Evolutionary conservation across 2,329 filamentous ascomycete species (phyloP).

Genomic region (Sclerotinia sclerotiorum): DNA sequence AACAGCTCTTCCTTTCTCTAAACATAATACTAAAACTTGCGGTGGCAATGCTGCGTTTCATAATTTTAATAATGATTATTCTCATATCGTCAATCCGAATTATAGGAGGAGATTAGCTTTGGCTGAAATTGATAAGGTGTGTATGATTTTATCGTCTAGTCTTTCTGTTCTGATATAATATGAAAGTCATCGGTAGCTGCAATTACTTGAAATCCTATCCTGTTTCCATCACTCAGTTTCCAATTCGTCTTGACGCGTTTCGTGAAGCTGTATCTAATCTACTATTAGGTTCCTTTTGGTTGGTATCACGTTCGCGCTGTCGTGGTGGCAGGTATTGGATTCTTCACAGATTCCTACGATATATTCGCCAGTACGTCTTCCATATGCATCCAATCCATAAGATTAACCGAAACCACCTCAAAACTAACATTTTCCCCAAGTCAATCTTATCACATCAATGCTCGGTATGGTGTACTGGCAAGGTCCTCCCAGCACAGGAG

Average conservation of each 20-base stretch:
- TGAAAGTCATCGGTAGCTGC: background rate
- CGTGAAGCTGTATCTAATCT: background rate
- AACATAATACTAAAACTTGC: conserved; percentile 44
- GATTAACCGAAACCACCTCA: too few species aligned
- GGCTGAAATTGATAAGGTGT: conserved; percentile 51
- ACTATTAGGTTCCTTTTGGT: conserved; percentile 57
- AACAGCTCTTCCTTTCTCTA: conserved; percentile 29
- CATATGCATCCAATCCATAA: too few species aligned
- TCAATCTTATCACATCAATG: conserved; percentile 70
- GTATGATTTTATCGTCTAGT: conserved; percentile 56
- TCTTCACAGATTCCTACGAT: conserved; percentile 80
- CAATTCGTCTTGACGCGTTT: background rate
- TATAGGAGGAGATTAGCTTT: conserved; percentile 72
- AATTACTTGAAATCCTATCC: conserved; percentile 22
- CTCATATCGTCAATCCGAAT: conserved; percentile 69
- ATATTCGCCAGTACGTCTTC: conserved; percentile 67
- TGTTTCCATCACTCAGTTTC: background rate
- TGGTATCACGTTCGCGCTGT: conserved; percentile 74
- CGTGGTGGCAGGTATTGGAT: conserved; percentile 75
- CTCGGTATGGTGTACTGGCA: conserved; percentile 77
- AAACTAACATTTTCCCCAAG: background rate
- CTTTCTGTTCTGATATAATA: background rate
- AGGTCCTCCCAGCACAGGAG: conserved; percentile 47
- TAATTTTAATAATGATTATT: conserved; percentile 59
- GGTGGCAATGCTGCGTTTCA: conserved; percentile 70